Conservation (phyloP, 345 rosid genomes). For the Euphorbia lathyris region DNA sequence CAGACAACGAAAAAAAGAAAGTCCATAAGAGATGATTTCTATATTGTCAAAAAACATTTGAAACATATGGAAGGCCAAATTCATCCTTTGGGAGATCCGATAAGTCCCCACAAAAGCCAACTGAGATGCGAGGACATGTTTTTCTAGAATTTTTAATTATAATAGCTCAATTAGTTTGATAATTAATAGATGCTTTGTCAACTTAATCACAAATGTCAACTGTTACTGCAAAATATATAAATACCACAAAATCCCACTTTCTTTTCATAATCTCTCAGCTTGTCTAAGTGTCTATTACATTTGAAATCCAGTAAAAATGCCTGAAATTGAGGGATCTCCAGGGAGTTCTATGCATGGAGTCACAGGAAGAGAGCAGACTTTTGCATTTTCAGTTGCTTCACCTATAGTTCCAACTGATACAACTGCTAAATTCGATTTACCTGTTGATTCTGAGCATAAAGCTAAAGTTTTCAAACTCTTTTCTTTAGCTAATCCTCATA, state of each 20-base stretch:
- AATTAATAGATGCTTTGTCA: background rate
- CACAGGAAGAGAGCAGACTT: constrained; percentile 60
- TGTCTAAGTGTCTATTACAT: background rate
- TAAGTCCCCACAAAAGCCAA: background rate
- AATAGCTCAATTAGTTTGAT: background rate
- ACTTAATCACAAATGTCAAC: background rate
- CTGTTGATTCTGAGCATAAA: constrained; percentile 86
- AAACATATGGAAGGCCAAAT: constrained; percentile 1
- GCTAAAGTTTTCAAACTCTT: constrained; percentile 69
- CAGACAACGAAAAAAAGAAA: too few relatives aligned
- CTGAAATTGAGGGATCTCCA: constrained; percentile 46
- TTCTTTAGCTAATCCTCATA: constrained; percentile 77
- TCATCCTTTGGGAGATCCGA: constrained; percentile 11
- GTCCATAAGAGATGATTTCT: background rate
- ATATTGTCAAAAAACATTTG: background rate
- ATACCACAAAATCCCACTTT: background rate
- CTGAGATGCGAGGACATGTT: constrained; percentile 9
- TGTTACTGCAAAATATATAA: background rate
- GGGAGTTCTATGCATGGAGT: constrained; percentile 86
- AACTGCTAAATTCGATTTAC: constrained; percentile 55
- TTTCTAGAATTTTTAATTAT: background rate
- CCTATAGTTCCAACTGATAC: constrained; percentile 51
- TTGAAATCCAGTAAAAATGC: constrained; percentile 29
- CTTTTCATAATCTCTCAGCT: background rate
- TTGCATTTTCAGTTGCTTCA: constrained; percentile 57